Evolutionary conservation across 306 rosid species (phyloP), one percentile per base, ranked within the genome.

Genomic region (Leucaena leucocephala): DNA sequence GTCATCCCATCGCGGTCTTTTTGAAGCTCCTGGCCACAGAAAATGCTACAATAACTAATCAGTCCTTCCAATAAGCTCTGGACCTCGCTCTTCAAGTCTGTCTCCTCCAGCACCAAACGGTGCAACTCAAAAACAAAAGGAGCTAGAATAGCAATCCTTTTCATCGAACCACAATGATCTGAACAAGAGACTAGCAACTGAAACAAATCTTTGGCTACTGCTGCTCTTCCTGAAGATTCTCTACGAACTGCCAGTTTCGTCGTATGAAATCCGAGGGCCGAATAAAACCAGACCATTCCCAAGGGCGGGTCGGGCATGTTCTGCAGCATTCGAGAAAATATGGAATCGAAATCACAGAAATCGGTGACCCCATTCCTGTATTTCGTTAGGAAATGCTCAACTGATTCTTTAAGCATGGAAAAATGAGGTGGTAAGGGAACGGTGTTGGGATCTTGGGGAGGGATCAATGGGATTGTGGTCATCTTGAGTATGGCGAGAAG

Each of bases 201-300:
- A 70, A 92, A 90, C 10, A 92, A 64, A 44, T 82, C 89, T 77
- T 85, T 89, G 49, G 71, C 82, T 6, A 42, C 49, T 1, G 45
- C 22, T 39, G 83, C 68, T 36, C 74, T 75, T 49, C 76, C 66
- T 48, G 85, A 71, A 79, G 70, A 34, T 68, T 75, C 78, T 10
- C 6, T 1, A 10, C 44, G 75, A 16, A 64, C 52, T 17, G 83
- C 45, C 71, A 82, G 61, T 17, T 77, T 84, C 12, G 67, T 45
- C 2, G 81, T 43, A 54, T 83, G 93, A 39, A 90, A 87, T 43
- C 79, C 82, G 13, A 88, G 84, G 7, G 97, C 94, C 7, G 97
- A 78, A 68, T 88, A 88, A 68, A 90, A 92, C 97, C 97, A 92
- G 17, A 88, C 44, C 39, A 85, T 12, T 9, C 81, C 89, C 3